A percentile compares a stretch with the other conserved stretches of the same genome.
Evolutionary conservation across 2,329 filamentous ascomycete genomes (phyloP).

Genomic region (Colletotrichum phormii): DNA sequence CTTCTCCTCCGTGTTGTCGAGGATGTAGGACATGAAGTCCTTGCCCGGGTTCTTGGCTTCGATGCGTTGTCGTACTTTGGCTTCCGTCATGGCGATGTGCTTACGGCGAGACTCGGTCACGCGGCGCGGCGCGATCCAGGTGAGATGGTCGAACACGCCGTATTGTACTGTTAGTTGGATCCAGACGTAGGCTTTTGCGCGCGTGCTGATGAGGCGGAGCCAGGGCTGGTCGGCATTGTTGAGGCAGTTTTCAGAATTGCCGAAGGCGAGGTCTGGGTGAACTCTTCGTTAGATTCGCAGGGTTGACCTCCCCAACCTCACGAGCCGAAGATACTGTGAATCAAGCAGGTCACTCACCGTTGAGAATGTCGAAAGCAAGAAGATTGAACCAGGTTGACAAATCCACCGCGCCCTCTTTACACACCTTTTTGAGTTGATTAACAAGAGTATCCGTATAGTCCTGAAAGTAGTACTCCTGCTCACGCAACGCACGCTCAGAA

Average conservation of each 20-base stretch:
- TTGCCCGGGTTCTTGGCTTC: not conserved
- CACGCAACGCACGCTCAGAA: slow-evolving; percentile 42
- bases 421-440: slow-evolving; percentile 28
- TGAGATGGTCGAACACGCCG: not conserved
- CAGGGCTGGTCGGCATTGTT: not conserved
- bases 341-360: not conserved
- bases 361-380: not conserved
- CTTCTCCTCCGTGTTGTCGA: not conserved
- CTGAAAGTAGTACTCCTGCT: slow-evolving; percentile 44
- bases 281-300: not conserved
- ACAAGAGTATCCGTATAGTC: slow-evolving; percentile 42
- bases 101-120: slow-evolving; percentile 1
- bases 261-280: not conserved
- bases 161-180: not conserved
- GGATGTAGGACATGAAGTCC: slow-evolving; percentile 7
- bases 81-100: slow-evolving; percentile 1
- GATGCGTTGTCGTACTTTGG: not conserved
- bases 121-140: not conserved
- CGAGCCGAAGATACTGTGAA: not conserved
- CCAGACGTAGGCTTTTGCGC: not conserved
- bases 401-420: not conserved
- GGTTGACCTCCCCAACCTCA: too few relatives aligned
- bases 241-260: not conserved
- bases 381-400: slow-evolving; percentile 1
- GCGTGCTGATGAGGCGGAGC: not conserved